Evolutionary conservation across 108 stramenopile species (phyloP).

Genomic region (Aurantiochytrium sp.): DNA sequence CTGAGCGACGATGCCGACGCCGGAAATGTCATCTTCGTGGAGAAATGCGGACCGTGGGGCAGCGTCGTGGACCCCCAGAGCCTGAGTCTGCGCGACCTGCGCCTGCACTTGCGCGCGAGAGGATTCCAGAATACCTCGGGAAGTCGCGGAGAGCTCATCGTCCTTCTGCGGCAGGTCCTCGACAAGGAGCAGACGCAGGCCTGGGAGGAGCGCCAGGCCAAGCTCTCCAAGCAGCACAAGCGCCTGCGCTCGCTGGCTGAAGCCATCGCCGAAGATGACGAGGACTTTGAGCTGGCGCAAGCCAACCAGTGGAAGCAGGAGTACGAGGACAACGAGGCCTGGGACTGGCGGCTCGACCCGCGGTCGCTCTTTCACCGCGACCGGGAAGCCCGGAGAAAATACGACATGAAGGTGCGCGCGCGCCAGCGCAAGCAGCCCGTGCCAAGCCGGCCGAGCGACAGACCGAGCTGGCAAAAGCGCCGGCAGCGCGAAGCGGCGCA

Average conservation of each 20-base stretch:
- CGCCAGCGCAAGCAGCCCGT: background rate
- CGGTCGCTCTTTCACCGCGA: background rate
- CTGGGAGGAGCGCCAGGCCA: background rate
- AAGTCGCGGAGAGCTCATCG: background rate
- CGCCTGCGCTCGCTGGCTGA: background rate
- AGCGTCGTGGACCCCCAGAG: background rate
- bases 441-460: background rate
- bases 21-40: constrained; percentile 20
- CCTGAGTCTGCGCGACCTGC: background rate
- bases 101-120: background rate
- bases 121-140: background rate
- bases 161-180: background rate
- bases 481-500: background rate
- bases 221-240: background rate
- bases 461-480: background rate
- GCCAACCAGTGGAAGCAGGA: constrained; percentile 5
- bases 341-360: constrained; percentile 18
- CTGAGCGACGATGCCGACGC: background rate
- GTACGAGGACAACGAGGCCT: background rate
- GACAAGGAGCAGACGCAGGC: background rate
- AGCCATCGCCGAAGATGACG: background rate
- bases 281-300: constrained; percentile 16
- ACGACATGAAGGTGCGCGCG: background rate
- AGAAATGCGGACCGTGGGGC: background rate
- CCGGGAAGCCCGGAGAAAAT: background rate